phyloP scores from a whole-genome alignment of 2,329 filamentous ascomycete species.

The Bipolaris victoriae region DNA sequence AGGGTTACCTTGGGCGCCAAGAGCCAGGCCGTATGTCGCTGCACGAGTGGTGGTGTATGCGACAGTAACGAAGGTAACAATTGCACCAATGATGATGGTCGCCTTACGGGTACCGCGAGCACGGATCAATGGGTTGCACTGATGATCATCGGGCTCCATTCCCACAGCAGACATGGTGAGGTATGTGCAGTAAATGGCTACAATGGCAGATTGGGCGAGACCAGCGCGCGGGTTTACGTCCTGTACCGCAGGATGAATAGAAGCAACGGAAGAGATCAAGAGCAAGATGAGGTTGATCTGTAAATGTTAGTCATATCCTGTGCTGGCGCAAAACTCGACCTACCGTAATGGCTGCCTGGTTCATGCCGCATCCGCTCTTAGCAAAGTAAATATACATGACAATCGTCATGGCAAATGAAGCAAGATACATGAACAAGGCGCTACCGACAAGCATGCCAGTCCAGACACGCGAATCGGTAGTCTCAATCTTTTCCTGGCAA shows the following conservation, averaged over 20 bases:
- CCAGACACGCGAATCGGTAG: conserved; percentile 84
- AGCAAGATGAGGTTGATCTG: conserved; percentile 84
- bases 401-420: conserved; percentile 90
- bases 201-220: conserved; percentile 96
- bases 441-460: conserved; percentile 86
- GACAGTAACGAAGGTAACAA: conserved; percentile 95
- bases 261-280: conserved; percentile 79
- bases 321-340: conserved; percentile 24
- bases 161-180: conserved; percentile 97
- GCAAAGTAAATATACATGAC: conserved; percentile 98
- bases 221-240: conserved; percentile 92
- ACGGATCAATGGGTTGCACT: conserved; percentile 89
- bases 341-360: conserved; percentile 89
- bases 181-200: conserved; percentile 97
- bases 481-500: conserved; percentile 91
- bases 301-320: conserved; percentile 5
- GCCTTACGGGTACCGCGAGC: conserved; percentile 88
- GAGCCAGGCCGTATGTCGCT: conserved; percentile 84
- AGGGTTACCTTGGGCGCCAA: conserved; percentile 66
- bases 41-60: conserved; percentile 97
- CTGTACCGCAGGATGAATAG: conserved; percentile 88
- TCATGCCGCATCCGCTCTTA: conserved; percentile 82
- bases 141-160: conserved; percentile 94
- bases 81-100: conserved; percentile 87
- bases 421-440: conserved; percentile 90